phyloP scores from a whole-genome alignment of 192 early-diverging fungal genomes.

The Hyaloraphidium curvatum region DNA sequence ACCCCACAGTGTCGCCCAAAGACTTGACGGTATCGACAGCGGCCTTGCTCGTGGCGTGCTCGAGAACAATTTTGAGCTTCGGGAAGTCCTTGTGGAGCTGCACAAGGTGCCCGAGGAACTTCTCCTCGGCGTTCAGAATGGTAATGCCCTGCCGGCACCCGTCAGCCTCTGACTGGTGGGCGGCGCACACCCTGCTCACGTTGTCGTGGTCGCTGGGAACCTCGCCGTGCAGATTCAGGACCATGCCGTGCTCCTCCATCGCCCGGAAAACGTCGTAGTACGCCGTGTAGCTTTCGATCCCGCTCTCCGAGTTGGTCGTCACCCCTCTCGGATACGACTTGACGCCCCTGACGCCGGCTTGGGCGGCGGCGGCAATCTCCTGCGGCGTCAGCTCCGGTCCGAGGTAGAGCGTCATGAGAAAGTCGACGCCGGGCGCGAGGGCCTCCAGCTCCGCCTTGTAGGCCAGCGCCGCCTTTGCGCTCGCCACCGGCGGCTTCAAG shows the following conservation, averaged over 20 bases:
- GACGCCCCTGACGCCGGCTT: constrained; percentile 67
- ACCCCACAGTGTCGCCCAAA: constrained; percentile 75
- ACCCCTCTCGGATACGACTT: constrained; percentile 91
- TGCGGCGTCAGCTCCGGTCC: constrained; percentile 68
- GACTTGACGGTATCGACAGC: constrained; percentile 82
- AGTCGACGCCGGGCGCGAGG: constrained; percentile 70
- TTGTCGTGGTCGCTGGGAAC: constrained; percentile 67
- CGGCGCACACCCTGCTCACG: constrained; percentile 11
- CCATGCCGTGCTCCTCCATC: constrained; percentile 86
- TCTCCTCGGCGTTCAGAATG: constrained; percentile 89
- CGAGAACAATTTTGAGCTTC: constrained; percentile 80
- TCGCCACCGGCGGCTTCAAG: constrained; percentile 73
- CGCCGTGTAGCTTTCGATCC: constrained; percentile 68
- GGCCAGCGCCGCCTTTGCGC: constrained; percentile 62
- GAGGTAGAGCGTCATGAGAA: constrained; percentile 87
- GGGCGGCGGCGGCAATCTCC: constrained; percentile 67
- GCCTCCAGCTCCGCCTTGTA: constrained; percentile 62
- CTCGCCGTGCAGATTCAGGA: constrained; percentile 91
- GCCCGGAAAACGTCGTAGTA: constrained; percentile 90
- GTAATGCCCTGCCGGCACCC: constrained; percentile 43
- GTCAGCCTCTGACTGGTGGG: neutral
- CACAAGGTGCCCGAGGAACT: constrained; percentile 67
- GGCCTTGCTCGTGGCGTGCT: constrained; percentile 88
- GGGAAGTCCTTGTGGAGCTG: constrained; percentile 81
- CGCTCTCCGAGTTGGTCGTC: constrained; percentile 90